phyloP scores from a whole-genome alignment of 169 alveolate genomes.

The Hepatocystis sp. region DNA sequence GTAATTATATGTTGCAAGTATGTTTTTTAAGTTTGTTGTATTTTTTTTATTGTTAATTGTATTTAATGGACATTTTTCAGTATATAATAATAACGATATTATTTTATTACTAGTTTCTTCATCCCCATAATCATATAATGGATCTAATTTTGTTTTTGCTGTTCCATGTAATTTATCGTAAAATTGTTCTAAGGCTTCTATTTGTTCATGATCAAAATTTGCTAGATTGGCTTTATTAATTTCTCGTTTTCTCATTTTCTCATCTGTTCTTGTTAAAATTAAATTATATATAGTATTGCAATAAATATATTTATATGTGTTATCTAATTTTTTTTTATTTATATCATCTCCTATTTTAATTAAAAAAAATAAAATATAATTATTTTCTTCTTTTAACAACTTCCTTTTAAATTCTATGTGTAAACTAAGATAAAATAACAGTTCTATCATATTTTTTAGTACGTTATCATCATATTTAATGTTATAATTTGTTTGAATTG shows the following conservation, averaged over 20 bases:
- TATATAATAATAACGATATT: conserved; percentile 31
- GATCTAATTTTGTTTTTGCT: conserved; percentile 42
- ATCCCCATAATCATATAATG: conserved; percentile 72
- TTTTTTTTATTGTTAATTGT: no score
- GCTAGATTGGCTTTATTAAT: conserved; percentile 67
- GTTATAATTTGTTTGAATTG: not conserved
- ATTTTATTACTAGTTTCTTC: conserved; percentile 46
- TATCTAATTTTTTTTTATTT: conserved; percentile 53
- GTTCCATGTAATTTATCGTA: conserved; percentile 37
- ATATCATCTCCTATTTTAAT: conserved; percentile 55
- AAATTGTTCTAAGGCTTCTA: conserved; percentile 71
- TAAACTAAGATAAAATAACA: conserved; percentile 65
- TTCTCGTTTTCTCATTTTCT: conserved; percentile 53
- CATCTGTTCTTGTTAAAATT: conserved; percentile 66
- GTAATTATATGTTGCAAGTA: no score
- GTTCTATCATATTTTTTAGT: conserved; percentile 52
- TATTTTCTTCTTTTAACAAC: conserved; percentile 35
- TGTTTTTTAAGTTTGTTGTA: no score
- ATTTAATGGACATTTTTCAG: conserved; percentile 33
- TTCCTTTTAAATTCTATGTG: conserved; percentile 67
- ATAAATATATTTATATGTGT: conserved; percentile 55
- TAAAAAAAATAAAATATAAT: conserved; percentile 44
- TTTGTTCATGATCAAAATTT: conserved; percentile 63
- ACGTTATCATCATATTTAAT: not conserved
- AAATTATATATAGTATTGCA: conserved; percentile 54